Evolutionary conservation across 129 eudicot species (phyloP).

Genomic region (Kitagawia praeruptora): DNA sequence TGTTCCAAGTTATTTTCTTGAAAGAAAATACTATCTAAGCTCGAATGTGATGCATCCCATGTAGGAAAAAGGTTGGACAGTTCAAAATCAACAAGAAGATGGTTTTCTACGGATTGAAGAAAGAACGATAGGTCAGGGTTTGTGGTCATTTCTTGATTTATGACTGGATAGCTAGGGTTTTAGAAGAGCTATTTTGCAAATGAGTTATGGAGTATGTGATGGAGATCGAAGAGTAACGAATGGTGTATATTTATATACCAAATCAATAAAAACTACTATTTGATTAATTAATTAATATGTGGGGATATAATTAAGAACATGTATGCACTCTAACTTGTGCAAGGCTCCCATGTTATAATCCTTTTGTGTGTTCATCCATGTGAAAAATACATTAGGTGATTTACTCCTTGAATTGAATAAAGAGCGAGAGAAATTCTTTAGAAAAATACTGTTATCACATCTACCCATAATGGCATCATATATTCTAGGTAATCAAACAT

Average conservation of each 20-base stretch:
- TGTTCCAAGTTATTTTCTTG: neutral
- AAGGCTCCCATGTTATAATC: neutral
- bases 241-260: neutral
- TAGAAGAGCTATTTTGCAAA: neutral
- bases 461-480: neutral
- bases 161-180: neutral
- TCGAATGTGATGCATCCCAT: neutral
- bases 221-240: no score
- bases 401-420: neutral
- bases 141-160: constrained; percentile 16
- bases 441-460: neutral
- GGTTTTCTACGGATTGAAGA: constrained; percentile 8
- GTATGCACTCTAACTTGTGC: neutral
- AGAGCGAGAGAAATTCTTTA: neutral
- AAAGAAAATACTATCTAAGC: constrained; percentile 1
- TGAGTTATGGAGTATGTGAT: no score
- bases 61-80: neutral
- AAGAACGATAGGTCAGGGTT: constrained; percentile 28
- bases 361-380: neutral
- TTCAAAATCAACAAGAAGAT: constrained; percentile 8
- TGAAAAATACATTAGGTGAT: neutral
- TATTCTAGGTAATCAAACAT: neutral
- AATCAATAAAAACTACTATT: neutral
- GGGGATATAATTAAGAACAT: neutral
- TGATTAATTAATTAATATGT: neutral